Base-by-base conservation (phyloP, 768 basidiomycete genomes). In the Mycena rosella region DNA sequence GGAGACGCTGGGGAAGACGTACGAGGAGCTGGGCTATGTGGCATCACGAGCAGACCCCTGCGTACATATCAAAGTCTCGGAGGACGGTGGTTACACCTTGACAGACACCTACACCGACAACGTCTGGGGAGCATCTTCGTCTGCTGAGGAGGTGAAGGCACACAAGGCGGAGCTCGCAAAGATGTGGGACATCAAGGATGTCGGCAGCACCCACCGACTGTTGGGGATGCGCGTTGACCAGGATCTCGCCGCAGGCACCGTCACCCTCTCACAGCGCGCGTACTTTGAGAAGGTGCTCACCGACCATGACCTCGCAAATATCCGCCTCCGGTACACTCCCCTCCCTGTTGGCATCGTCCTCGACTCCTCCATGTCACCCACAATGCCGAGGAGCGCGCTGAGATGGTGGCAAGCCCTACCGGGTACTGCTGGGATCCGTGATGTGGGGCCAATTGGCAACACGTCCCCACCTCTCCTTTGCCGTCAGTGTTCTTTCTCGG, bases 161-260 rank as follows among this genome's bases (percentile, higher is more conserved):
- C 13, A 52, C 24, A 63, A 64, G 42, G 49, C 27, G 1, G 67
- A 68, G 44, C n/a, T 69, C n/a, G 63, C 40, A 4, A 51, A 48
- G 48, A 17, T 24, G 9, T 69, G 59, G 57, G 63, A 65, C 15
- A 61, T 69, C 32, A 69, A 57, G 11, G 63, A 69, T 40, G 52
- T 69, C 15, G 55, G 62, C 5, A 36, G 44, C 36, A 48, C 44
- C 18, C 56, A 69, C 51, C 49, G 65, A 8, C 18, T 55, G 30
- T 32, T 62, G 1, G 49, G 60, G 13, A 62, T 62, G 49, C 60
- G 38, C 14, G 48, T 61, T 6, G 49, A 61, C 11, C 60, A 61
- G 30, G 47, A 61, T 22, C 47, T 61, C 30, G 36, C 13, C 0
- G 49, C 47, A 2, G 60, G 60, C 1, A 61, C 60, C 14, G 49